Evolutionary conservation across 1,284 basidiomycete species (phyloP).

Genomic region (Mycena citricolor): DNA sequence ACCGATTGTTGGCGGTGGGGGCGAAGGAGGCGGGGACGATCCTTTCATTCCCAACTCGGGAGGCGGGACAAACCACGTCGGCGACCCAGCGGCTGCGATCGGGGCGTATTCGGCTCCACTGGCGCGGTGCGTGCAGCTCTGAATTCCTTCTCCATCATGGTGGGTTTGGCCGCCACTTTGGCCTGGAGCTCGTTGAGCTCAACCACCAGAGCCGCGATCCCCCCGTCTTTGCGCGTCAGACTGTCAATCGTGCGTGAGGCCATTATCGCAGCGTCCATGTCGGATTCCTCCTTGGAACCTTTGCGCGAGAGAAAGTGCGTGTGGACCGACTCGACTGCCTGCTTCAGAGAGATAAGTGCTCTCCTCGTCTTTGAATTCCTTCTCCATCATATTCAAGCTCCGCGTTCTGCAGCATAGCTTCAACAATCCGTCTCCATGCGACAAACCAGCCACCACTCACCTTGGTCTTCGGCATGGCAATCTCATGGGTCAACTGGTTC

Average conservation of each 20-base stretch:
- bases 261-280: slow-evolving; percentile 71
- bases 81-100: no score
- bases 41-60: no score
- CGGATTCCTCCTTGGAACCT: slow-evolving; percentile 46
- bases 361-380: slow-evolving; percentile 77
- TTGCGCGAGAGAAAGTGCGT: slow-evolving; percentile 64
- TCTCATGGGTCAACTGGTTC: slow-evolving; percentile 76
- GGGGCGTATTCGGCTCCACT: no score
- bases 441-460: slow-evolving; percentile 45
- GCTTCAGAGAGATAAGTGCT: slow-evolving; percentile 75
- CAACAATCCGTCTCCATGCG: no score
- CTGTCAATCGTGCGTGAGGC: slow-evolving; percentile 70
- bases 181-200: slow-evolving; percentile 56
- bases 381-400: no score
- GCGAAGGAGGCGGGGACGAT: no score
- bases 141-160: slow-evolving; percentile 71
- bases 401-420: no score
- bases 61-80: slow-evolving; percentile 64
- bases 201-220: slow-evolving; percentile 52
- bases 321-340: slow-evolving; percentile 83
- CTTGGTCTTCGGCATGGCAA: slow-evolving; percentile 68
- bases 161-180: slow-evolving; percentile 50
- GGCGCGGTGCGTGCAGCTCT: no score
- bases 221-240: slow-evolving; percentile 69
- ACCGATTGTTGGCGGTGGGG: no score